Percentiles rank a stretch among this genome's conserved stretches.
These are phyloP conservation scores for Nectriaceae sp. DNA, from an alignment of 2,329 filamentous ascomycete genomes.

Conservation along the genomic window DNA sequence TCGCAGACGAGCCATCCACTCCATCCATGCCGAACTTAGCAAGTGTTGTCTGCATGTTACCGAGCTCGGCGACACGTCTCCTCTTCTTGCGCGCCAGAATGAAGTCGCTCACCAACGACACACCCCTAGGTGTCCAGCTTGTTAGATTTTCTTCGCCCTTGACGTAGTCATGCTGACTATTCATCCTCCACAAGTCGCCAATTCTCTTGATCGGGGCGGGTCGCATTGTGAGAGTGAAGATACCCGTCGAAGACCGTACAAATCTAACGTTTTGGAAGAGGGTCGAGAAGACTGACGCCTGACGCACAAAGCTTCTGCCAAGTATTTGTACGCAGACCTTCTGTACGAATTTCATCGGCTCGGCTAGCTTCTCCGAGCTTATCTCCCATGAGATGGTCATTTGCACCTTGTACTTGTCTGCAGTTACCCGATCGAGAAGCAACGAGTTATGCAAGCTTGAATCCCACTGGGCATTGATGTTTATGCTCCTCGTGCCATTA, in stretches of 20 bases:
- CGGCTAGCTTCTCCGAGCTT: constrained; percentile 77
- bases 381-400: constrained; percentile 87
- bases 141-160: constrained; percentile 89
- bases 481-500: constrained; percentile 87
- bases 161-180: constrained; percentile 91
- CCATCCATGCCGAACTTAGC: constrained; percentile 57
- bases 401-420: constrained; percentile 91
- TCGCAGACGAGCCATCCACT: constrained; percentile 34
- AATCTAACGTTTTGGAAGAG: constrained; percentile 85
- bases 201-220: constrained; percentile 89
- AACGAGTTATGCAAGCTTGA: constrained; percentile 89
- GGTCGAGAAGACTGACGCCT: constrained; percentile 82
- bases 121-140: constrained; percentile 85
- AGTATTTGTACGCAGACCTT: constrained; percentile 82
- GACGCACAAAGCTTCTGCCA: constrained; percentile 80
- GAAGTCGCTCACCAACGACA: constrained; percentile 89
- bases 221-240: constrained; percentile 84
- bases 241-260: constrained; percentile 81
- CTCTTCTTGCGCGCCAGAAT: constrained; percentile 74
- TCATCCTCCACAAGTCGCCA: constrained; percentile 94
- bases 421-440: constrained; percentile 89
- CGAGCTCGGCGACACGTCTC: constrained; percentile 75
- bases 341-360: constrained; percentile 84
- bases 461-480: constrained; percentile 92
- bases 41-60: constrained; percentile 69